Percentiles rank a stretch among this genome's conserved stretches.
These are phyloP conservation scores for Penicillium rolfsii DNA, from an alignment of 2,329 filamentous ascomycete genomes.

Conservation along the genomic window DNA sequence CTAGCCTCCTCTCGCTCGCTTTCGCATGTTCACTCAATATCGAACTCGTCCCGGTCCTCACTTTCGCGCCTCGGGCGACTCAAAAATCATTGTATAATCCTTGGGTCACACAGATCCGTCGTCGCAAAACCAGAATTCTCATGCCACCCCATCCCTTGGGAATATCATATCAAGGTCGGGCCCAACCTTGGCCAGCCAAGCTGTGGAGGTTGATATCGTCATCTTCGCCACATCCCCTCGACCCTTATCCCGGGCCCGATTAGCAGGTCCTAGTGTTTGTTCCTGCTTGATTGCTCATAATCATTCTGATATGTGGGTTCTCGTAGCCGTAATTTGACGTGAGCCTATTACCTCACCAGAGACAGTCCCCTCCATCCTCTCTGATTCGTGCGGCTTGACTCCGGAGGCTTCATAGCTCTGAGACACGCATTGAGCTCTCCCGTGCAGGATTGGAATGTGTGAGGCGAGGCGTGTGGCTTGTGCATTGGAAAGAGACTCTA, in stretches of 20 bases:
- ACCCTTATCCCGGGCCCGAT: not conserved
- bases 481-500: constrained; percentile 9
- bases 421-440: not conserved
- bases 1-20: not conserved
- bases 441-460: constrained; percentile 15
- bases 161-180: constrained; percentile 2
- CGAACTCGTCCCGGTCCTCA: not conserved
- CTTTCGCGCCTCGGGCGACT: too few relatives aligned
- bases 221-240: constrained; percentile 8
- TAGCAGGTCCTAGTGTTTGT: not conserved
- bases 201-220: constrained; percentile 9
- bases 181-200: constrained; percentile 2
- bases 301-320: not conserved
- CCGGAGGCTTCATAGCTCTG: not conserved
- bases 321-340: not conserved
- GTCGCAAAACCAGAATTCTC: not conserved
- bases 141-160: not conserved
- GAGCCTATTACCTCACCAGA: not conserved
- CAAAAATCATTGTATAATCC: not conserved
- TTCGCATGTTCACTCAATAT: not conserved
- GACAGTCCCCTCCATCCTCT: not conserved
- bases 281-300: not conserved
- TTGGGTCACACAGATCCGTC: constrained; percentile 2
- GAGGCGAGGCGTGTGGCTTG: constrained; percentile 6
- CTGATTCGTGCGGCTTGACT: not conserved